These are phyloP conservation scores for Purshia tridentata DNA, from an alignment of 306 rosid species.

Conservation along the genomic window DNA sequence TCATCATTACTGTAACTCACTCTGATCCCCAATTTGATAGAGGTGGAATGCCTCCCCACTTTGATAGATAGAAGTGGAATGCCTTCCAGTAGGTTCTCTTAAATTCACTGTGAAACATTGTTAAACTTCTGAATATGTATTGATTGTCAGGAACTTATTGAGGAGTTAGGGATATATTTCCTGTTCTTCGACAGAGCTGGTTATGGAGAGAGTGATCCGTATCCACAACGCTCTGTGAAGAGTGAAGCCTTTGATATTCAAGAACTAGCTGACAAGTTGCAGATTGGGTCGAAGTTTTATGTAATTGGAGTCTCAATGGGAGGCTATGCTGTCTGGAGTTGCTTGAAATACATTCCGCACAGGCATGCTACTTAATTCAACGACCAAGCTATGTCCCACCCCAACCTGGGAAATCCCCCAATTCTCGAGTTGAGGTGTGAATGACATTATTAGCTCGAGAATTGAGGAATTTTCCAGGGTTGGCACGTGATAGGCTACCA, in stretches of 20 bases:
- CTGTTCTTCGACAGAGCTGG: slow-evolving; percentile 76
- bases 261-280: slow-evolving; percentile 75
- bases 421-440: no score
- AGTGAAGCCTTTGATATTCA: slow-evolving; percentile 85
- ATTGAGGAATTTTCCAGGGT: no score
- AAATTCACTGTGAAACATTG: neutral
- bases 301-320: slow-evolving; percentile 72
- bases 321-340: slow-evolving; percentile 61
- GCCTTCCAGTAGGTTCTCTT: neutral
- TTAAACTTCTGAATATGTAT: neutral
- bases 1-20: neutral
- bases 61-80: neutral
- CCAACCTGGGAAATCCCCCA: no score
- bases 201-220: slow-evolving; percentile 85
- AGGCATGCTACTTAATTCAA: slow-evolving; percentile 42
- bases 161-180: slow-evolving; percentile 57
- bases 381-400: neutral
- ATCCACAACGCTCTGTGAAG: slow-evolving; percentile 72
- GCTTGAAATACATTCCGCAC: slow-evolving; percentile 77
- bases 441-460: no score
- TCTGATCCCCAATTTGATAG: neutral
- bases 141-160: slow-evolving; percentile 51
- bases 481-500: neutral
- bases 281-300: slow-evolving; percentile 61
- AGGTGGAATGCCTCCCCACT: neutral